A percentile compares a stretch with the other conserved stretches of the same genome.
Conservation (phyloP, 768 basidiomycete species). For the Termitomyces sp. region DNA sequence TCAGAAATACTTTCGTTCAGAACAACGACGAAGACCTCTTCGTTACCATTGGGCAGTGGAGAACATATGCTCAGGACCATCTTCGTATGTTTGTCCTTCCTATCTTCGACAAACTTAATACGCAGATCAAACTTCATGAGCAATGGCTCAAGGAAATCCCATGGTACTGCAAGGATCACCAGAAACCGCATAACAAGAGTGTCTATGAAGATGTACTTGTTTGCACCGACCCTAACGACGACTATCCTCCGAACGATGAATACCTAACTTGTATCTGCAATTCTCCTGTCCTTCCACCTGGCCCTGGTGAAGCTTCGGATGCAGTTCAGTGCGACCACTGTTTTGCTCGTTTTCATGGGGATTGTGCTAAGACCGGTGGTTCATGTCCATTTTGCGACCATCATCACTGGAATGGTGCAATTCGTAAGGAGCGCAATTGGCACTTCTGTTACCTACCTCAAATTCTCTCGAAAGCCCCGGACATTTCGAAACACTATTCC, state of each 20-base stretch:
- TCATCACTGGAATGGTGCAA: constrained; percentile 85
- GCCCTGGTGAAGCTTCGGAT: constrained; percentile 66
- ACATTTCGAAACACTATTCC: constrained; percentile 73
- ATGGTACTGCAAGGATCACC: constrained; percentile 72
- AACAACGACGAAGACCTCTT: constrained; percentile 61
- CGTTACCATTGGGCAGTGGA: constrained; percentile 69
- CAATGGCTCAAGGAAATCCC: constrained; percentile 72
- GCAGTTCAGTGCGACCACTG: constrained; percentile 91
- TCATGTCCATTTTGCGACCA: constrained; percentile 91
- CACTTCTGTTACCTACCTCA: constrained; percentile 77
- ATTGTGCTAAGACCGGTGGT: constrained; percentile 82
- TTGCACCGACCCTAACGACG: constrained; percentile 71
- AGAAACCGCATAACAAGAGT: constrained; percentile 52
- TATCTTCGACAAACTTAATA: constrained; percentile 65
- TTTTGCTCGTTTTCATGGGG: constrained; percentile 79
- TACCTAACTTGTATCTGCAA: constrained; percentile 84
- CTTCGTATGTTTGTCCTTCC: constrained; percentile 70
- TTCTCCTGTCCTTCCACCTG: constrained; percentile 72
- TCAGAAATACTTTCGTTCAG: constrained; percentile 52
- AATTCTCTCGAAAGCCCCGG: constrained; percentile 67
- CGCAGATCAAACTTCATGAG: constrained; percentile 59
- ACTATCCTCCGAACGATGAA: constrained; percentile 72
- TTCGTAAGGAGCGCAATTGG: constrained; percentile 77
- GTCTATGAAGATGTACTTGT: constrained; percentile 74
- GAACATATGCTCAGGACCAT: constrained; percentile 62